Evolutionary conservation across 495 filamentous ascomycete genomes (phyloP).

Genomic region (Aspergillus sclerotioniger): DNA sequence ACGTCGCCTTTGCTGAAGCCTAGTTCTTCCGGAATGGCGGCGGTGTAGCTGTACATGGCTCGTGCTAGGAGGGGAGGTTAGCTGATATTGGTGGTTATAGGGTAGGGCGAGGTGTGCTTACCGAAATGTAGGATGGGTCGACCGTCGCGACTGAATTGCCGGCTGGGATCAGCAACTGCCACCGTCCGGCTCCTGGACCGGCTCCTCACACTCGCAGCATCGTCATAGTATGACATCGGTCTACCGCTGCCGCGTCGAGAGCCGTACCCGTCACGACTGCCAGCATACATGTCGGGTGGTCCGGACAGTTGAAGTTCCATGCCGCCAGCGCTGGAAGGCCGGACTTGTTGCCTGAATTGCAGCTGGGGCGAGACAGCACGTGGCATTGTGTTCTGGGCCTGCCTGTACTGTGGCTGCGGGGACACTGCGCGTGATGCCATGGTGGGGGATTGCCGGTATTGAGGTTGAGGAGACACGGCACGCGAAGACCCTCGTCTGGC

Average conservation of each 20-base stretch:
- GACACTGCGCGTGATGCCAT: constrained; percentile 9
- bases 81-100: neutral
- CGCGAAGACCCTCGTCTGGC: constrained; percentile 50
- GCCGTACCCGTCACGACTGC: constrained; percentile 50
- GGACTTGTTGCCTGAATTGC: constrained; percentile 56
- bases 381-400: constrained; percentile 29
- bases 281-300: constrained; percentile 46
- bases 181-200: constrained; percentile 79
- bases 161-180: constrained; percentile 54
- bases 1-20: constrained; percentile 91
- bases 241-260: constrained; percentile 45
- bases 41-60: constrained; percentile 89
- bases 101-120: constrained; percentile 50
- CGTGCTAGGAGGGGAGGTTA: constrained; percentile 58
- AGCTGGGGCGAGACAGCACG: constrained; percentile 57
- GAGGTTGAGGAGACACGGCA: constrained; percentile 58
- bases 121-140: constrained; percentile 87
- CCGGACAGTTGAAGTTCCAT: constrained; percentile 81
- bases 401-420: constrained; percentile 8
- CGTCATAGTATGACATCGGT: constrained; percentile 63
- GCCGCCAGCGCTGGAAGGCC: constrained; percentile 64
- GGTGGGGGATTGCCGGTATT: constrained; percentile 37
- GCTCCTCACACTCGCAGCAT: constrained; percentile 40
- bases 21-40: constrained; percentile 92
- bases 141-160: constrained; percentile 82